Conservation (phyloP, 257 asterid species). For the Nicotiana undulata region DNA sequence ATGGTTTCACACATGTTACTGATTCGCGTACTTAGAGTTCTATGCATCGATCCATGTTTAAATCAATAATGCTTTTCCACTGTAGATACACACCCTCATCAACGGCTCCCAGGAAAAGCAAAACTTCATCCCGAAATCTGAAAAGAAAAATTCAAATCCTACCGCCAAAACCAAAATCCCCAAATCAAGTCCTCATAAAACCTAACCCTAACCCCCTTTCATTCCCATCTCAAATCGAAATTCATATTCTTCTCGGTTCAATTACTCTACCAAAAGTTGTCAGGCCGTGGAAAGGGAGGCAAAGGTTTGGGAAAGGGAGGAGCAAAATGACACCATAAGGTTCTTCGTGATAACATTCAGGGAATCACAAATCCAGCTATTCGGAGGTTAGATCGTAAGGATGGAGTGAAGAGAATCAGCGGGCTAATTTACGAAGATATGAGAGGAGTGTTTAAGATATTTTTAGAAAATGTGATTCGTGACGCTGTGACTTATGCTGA, state of each 20-base stretch:
- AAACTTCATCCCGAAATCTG: not conserved
- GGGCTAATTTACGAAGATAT: conserved; percentile 10
- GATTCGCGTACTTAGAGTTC: not conserved
- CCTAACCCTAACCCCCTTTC: not conserved
- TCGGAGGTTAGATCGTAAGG: conserved; percentile 6
- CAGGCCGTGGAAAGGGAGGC: conserved; percentile 14
- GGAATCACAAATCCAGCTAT: conserved; percentile 10
- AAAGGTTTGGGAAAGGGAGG: conserved; percentile 14
- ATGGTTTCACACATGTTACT: not conserved
- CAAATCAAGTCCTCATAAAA: not conserved
- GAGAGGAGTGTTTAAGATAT: conserved; percentile 6
- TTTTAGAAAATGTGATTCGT: conserved; percentile 11
- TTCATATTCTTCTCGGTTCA: not conserved
- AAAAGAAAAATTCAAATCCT: not conserved
- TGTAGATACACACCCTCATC: not conserved
- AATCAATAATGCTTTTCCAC: not conserved
- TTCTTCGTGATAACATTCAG: conserved; percentile 10
- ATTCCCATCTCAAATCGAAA: not conserved
- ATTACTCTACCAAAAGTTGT: not conserved
- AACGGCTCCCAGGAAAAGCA: not conserved
- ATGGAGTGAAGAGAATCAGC: conserved; percentile 16
- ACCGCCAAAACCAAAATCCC: conserved; percentile 5
- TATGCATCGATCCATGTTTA: not conserved
- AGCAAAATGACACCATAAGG: conserved; percentile 11
- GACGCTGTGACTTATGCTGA: conserved; percentile 12